Base-by-base conservation (phyloP, 1,284 basidiomycete genomes). In the Boletus sp. region DNA sequence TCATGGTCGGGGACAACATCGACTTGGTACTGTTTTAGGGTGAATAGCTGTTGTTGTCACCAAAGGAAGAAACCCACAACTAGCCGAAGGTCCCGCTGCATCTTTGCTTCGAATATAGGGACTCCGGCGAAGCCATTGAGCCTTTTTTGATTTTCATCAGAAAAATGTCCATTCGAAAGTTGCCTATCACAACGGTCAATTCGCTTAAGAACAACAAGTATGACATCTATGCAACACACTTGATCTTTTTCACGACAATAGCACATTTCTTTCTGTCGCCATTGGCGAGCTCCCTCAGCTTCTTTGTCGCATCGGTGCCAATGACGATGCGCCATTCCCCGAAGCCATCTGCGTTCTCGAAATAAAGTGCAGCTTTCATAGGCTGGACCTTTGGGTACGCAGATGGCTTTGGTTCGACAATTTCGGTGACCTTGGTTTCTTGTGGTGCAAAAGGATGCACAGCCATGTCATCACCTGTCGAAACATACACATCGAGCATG, bases 51-150 rank as follows among this genome's bases (percentile, higher is more conserved):
- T 25, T 14, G 30, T 29, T 25, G 14, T 36, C 26, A 22, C n/a
- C 1, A 20, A 30, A 29, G 26, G 12, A 2, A 14, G 16, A 32
- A 22, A 65, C 77, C 16, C 57, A 85, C 82, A n/a, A 86, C 72
- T 4, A 86, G 66, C 5, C 83, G 72, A 19, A 72, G 65, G 57
- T 84, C 81, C 0, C 73, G 54, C 1, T 79, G 81, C 76, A 85
- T 79, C 59, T 84, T 84, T 0, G 84, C 83, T 57, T 84, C 82
- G 45, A 74, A 86, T 8, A 86, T 75, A 0, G 83, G 81, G 2
- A 82, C 62, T 9, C 74, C 75, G 7, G 65, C 65, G 0, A 67
- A 50, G 0, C 73, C 74, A 25, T 72, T 80, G 13, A 86, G 65
- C n/a, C 72, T 65, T 61, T 83, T 85, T 54, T 85, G 81, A 51